Percentiles rank a stretch among this genome's conserved stretches.
Evolutionary conservation across 495 filamentous ascomycete species (phyloP).

Genomic region (Chaetomium fimeti): DNA sequence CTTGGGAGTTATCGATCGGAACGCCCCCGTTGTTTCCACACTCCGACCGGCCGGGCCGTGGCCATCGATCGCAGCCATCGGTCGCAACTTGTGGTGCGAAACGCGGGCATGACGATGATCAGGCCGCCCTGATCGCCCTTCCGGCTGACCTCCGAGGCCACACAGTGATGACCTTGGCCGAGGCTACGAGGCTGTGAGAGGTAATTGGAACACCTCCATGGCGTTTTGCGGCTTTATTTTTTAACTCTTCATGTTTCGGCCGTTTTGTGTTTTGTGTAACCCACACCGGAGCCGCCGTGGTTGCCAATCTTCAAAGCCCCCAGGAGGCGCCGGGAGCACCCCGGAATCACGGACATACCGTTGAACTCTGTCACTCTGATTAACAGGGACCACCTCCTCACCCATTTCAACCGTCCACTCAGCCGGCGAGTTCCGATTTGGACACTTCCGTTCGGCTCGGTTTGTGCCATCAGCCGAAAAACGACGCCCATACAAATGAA

Average conservation of each 20-base stretch:
- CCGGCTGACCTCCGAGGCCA: not conserved
- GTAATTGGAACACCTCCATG: too few species aligned
- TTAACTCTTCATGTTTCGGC: not conserved
- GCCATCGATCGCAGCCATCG: not conserved
- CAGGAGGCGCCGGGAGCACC: not conserved
- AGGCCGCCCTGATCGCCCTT: slow-evolving; percentile 10
- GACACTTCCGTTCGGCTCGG: not conserved
- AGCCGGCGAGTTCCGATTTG: not conserved
- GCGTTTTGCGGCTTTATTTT: not conserved
- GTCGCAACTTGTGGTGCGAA: too few species aligned
- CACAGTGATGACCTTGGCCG: too few species aligned
- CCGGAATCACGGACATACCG: not conserved
- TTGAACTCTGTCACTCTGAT: not conserved
- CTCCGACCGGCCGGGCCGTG: not conserved
- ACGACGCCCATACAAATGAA: too few species aligned
- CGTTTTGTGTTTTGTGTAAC: not conserved
- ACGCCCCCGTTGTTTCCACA: not conserved
- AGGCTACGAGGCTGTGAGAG: too few species aligned
- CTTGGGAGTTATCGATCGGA: not conserved
- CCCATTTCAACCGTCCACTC: not conserved
- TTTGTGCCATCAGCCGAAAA: too few species aligned
- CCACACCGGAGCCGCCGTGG: not conserved
- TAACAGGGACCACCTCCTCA: too few species aligned
- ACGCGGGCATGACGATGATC: too few species aligned
- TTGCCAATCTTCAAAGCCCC: not conserved